A percentile compares a stretch with the other conserved stretches of the same genome.
phyloP scores from a whole-genome alignment of 192 early-diverging fungal species.

The Blastocladiella britannica region DNA sequence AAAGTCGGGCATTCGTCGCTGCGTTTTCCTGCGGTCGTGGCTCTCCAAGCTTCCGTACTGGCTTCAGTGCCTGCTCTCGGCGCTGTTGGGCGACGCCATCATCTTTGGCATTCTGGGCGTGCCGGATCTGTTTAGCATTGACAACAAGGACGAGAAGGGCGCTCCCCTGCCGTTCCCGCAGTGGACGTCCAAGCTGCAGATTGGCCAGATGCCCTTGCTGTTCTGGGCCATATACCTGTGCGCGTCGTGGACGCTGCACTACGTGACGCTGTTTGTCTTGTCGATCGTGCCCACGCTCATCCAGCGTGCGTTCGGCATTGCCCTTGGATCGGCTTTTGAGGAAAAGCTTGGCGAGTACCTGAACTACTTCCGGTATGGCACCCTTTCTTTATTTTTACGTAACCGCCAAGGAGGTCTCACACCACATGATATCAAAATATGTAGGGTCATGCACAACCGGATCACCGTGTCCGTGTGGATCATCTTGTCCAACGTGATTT shows the following conservation, averaged over 20 bases:
- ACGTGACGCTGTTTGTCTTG: background rate
- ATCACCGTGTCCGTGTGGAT: background rate
- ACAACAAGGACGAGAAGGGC: background rate
- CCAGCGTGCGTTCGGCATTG: background rate
- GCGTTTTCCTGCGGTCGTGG: background rate
- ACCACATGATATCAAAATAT: too few species aligned
- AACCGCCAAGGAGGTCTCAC: too few species aligned
- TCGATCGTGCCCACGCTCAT: background rate
- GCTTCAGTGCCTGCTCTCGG: background rate
- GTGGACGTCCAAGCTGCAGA: background rate
- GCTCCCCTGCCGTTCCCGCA: background rate
- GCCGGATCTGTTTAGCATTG: background rate
- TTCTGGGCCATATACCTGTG: background rate
- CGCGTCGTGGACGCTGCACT: background rate
- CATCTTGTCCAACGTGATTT: background rate
- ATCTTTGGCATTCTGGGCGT: background rate
- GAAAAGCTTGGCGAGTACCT: background rate
- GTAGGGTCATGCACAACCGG: background rate
- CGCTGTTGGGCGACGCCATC: background rate
- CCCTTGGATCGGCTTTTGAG: background rate
- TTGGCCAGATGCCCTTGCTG: background rate
- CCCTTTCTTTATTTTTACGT: too few species aligned
- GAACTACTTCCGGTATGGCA: conserved; percentile 1
- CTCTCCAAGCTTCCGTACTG: background rate
- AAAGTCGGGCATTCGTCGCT: too few species aligned